Base-by-base conservation (phyloP, 768 basidiomycete species). In the Cyathus striatus region DNA sequence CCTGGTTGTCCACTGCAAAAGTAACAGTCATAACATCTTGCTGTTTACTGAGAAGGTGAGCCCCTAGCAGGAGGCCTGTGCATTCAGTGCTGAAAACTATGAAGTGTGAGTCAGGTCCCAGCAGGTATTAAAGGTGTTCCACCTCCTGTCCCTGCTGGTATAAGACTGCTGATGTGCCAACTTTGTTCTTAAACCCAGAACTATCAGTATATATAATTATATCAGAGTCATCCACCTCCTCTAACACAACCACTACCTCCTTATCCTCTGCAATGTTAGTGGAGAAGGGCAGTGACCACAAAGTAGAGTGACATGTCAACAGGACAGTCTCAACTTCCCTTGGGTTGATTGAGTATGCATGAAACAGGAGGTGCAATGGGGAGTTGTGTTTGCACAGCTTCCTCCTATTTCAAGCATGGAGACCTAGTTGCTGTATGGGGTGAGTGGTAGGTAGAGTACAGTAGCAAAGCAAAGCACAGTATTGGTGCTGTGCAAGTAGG, bases 381-480 rank as follows among this genome's bases (percentile, higher is more conserved):
- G 34, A 33, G 17, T 27, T 49, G 46, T 24, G 16, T 3, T 33
- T 42, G 27, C 5, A 50, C 41, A 3, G 18, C 21, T 39, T 24
- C 44, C 12, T 6, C 41, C 23, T 25, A 23, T 23, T 18, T 23
- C 9, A 18, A 41, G 42, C 38, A 43, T 41, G 10, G 26, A 24
- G 43, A n/a, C n/a, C n/a, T n/a, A n/a, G n/a, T n/a, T n/a, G n/a
- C n/a, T 45, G 27, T 2, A 61, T 41, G 13, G 60, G 60, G 50
- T 60, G 49, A 3, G 40, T 27, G 7, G 22, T 23, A 18, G 57
- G 54, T 5, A 59, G 50, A 2, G 55, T 52, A 7, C 52, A 46
- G 4, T 56, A 37, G 7, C 57, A 38, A 5, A 53, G 17, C 7
- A 49, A 49, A 17, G 55, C 53, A 16, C 42, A 45, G 37, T 51